A percentile compares a stretch with the other conserved stretches of the same genome.
Conservation (phyloP, 2,329 filamentous ascomycete species). For the Penicillium sp. region DNA sequence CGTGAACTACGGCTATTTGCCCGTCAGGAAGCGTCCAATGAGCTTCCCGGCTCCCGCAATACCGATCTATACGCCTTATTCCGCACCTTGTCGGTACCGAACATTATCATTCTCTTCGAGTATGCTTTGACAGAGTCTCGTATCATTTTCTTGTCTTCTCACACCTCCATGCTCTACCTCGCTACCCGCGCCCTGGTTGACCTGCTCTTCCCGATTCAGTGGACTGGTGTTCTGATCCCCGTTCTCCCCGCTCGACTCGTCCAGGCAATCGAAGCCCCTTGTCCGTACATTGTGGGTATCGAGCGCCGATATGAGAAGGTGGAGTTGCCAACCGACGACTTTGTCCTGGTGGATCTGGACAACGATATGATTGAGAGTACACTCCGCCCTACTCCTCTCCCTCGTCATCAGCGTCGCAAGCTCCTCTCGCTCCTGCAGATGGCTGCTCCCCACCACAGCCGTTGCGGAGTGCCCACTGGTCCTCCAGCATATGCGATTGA, state of each 20-base stretch:
- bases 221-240: conserved; percentile 93
- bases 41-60: conserved; percentile 86
- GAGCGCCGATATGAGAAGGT: conserved; percentile 74
- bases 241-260: conserved; percentile 84
- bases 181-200: conserved; percentile 84
- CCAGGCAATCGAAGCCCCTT: conserved; percentile 89
- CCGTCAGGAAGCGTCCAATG: conserved; percentile 87
- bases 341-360: conserved; percentile 91
- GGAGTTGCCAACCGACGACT: conserved; percentile 85
- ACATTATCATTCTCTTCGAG: conserved; percentile 90
- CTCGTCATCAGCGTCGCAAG: conserved; percentile 87
- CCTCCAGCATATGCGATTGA: conserved; percentile 92
- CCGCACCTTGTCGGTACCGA: conserved; percentile 83
- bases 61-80: conserved; percentile 94
- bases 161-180: conserved; percentile 93
- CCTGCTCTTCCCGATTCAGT: conserved; percentile 85
- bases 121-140: conserved; percentile 90
- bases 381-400: conserved; percentile 72
- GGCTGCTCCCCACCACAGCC: conserved; percentile 84
- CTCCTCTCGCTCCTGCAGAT: conserved; percentile 83
- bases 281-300: conserved; percentile 95
- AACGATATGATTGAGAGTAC: conserved; percentile 87
- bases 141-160: conserved; percentile 93
- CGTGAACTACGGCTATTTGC: conserved; percentile 90
- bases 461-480: conserved; percentile 82